phyloP scores from a whole-genome alignment of 495 filamentous ascomycete species.

The Xylaria telfairii region DNA sequence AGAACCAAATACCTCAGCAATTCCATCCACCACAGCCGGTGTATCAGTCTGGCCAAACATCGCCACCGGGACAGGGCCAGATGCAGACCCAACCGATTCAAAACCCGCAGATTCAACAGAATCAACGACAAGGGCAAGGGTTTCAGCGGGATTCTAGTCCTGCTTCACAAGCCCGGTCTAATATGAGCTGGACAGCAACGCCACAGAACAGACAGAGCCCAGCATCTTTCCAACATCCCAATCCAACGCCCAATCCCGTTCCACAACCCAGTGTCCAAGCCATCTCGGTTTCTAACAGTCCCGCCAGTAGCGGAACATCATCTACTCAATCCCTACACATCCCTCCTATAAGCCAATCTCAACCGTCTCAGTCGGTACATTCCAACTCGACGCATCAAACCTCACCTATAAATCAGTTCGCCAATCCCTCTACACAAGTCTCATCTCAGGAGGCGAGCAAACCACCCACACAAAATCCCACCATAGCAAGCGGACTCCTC shows the following conservation, averaged over 20 bases:
- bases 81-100: background rate
- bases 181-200: background rate
- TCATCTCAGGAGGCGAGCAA: slow-evolving; percentile 3
- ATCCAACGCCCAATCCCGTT: slow-evolving; percentile 5
- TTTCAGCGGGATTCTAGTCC: background rate
- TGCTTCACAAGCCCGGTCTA: background rate
- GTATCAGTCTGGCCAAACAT: background rate
- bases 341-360: slow-evolving; percentile 22
- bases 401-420: slow-evolving; percentile 4
- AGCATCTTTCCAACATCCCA: background rate
- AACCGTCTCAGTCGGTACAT: slow-evolving; percentile 1
- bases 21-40: background rate
- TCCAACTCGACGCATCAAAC: slow-evolving; percentile 7
- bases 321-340: slow-evolving; percentile 33
- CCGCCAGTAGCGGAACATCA: slow-evolving; percentile 10
- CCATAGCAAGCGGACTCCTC: background rate
- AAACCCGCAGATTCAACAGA: background rate
- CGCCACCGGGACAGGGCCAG: background rate
- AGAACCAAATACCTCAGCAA: slow-evolving; percentile 3
- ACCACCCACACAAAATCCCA: background rate
- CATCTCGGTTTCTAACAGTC: background rate
- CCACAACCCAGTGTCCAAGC: slow-evolving; percentile 14
- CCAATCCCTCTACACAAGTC: background rate
- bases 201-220: slow-evolving; percentile 6
- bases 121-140: background rate